These are phyloP conservation scores for Mrakia frigida DNA, from an alignment of 768 basidiomycete genomes.

Conservation along the genomic window DNA sequence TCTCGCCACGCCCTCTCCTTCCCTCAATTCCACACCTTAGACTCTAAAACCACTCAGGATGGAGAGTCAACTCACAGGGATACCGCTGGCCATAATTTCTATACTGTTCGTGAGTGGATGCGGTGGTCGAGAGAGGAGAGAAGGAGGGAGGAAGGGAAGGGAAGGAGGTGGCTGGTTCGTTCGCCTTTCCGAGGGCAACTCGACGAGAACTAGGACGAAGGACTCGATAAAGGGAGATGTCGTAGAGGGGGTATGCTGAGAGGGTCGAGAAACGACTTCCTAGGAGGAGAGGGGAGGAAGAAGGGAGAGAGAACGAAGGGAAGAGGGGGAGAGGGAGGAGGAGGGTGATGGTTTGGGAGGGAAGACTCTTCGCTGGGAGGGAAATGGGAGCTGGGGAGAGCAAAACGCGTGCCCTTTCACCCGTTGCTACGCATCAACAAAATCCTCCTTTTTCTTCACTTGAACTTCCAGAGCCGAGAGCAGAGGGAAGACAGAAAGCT, in stretches of 20 bases:
- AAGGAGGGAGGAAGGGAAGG: conserved; percentile 14
- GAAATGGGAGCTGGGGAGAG: not conserved
- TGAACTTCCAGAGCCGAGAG: not conserved
- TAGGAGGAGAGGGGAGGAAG: not conserved
- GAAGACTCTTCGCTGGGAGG: not conserved
- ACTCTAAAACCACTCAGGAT: not conserved
- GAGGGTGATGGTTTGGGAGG: not conserved
- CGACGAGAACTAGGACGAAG: not conserved
- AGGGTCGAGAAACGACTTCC: not conserved
- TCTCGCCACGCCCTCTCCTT: not conserved
- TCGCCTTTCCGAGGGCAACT: not conserved
- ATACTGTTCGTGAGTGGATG: not conserved
- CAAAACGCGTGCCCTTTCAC: not conserved
- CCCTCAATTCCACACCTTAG: not conserved
- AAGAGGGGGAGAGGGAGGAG: too few relatives aligned
- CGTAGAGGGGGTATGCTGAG: not conserved
- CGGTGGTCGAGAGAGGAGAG: not conserved
- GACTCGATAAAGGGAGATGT: not conserved
- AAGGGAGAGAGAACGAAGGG: not conserved
- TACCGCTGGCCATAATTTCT: conserved; percentile 32
- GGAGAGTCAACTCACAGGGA: conserved; percentile 25
- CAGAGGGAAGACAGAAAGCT: not conserved
- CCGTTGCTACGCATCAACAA: not conserved
- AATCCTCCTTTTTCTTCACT: not conserved
- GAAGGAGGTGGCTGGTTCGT: not conserved